Percentiles rank a stretch among this genome's conserved stretches.
These are phyloP conservation scores for Hymenoscyphus linearis DNA, from an alignment of 2,329 filamentous ascomycete genomes.

Conservation along the genomic window DNA sequence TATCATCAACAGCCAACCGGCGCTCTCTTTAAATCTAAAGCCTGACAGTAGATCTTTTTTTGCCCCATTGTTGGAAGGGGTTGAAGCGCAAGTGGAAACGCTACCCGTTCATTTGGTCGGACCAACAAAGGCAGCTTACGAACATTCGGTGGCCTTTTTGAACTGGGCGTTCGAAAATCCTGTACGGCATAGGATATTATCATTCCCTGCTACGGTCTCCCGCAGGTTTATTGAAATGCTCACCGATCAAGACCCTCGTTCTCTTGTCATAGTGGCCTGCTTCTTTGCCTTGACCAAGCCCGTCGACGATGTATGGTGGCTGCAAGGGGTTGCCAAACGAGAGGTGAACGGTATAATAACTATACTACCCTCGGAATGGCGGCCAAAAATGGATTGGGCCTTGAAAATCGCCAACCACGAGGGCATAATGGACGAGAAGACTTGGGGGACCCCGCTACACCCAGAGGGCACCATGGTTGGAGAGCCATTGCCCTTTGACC, in stretches of 20 bases:
- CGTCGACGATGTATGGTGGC: constrained; percentile 52
- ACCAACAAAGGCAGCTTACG: constrained; percentile 50
- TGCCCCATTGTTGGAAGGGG: constrained; percentile 50
- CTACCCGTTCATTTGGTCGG: constrained; percentile 19
- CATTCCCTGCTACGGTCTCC: constrained; percentile 60
- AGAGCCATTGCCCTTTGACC: background rate
- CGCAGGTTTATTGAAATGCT: constrained; percentile 57
- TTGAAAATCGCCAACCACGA: constrained; percentile 27
- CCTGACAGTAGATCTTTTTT: constrained; percentile 53
- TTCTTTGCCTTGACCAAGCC: constrained; percentile 30
- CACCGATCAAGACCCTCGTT: constrained; percentile 44
- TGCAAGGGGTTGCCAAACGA: constrained; percentile 59
- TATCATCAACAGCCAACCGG: constrained; percentile 60
- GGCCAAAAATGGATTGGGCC: constrained; percentile 31
- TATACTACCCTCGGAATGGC: constrained; percentile 28
- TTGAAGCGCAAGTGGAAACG: constrained; percentile 49
- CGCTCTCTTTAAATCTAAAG: constrained; percentile 54
- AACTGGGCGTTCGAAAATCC: constrained; percentile 62
- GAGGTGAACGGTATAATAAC: constrained; percentile 53
- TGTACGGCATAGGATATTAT: constrained; percentile 51
- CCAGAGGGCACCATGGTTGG: background rate
- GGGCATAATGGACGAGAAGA: constrained; percentile 26
- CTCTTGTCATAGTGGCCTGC: constrained; percentile 28
- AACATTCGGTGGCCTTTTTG: constrained; percentile 59
- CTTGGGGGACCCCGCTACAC: constrained; percentile 23